Base-by-base conservation (phyloP, 352 stramenopile species). In the Globisporangium radiosum region DNA sequence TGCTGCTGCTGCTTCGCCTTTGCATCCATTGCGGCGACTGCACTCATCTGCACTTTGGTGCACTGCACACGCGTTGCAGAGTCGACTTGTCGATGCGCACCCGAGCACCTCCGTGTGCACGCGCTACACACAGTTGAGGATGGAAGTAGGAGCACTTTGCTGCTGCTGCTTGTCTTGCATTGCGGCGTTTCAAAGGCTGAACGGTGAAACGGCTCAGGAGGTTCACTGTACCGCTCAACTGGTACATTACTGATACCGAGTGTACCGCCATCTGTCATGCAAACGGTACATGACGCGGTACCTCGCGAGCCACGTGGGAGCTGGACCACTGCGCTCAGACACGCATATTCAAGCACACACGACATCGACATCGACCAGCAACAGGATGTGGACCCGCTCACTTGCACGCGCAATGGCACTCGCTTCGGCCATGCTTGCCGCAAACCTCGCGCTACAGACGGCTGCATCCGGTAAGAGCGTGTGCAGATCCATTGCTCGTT, bases 381-480 rank as follows among this genome's bases (percentile, higher is more conserved):
- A 33, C 25, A 33, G 25, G 25, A 65, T 65, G 60, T 65, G 53
- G 53, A 65, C 47, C 17, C 60, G 60, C 25, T 53, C 53, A 9
- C 17, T 65, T 44, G 54, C 60, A 36, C 60, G 54, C 44, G 54
- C 53, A 19, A 45, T 65, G 53, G 54, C 60, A 39, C 60, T 65
- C 42, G 54, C 60, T 13, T 33, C 45, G 11, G 54, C 60, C 8
- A 7, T 65, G 38, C 47, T 60, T 5, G 42, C 51, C 6, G 60
- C 60, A 14, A 65, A 55, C 54, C 38, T 56, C 25, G 54, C 40
- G 47, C 38, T 65, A 8, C 57, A 42, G 19, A 47, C 25, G 10
- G 36, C 60, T 3, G 54, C 60, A 10, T 13, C 15, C 25, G 60
- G 60, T 65, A 13, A 33, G 25, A 33, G 25, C 25, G 25, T 33